Evolutionary conservation across 1,284 basidiomycete species (phyloP).

Genomic region (Boletellus deceptivus): DNA sequence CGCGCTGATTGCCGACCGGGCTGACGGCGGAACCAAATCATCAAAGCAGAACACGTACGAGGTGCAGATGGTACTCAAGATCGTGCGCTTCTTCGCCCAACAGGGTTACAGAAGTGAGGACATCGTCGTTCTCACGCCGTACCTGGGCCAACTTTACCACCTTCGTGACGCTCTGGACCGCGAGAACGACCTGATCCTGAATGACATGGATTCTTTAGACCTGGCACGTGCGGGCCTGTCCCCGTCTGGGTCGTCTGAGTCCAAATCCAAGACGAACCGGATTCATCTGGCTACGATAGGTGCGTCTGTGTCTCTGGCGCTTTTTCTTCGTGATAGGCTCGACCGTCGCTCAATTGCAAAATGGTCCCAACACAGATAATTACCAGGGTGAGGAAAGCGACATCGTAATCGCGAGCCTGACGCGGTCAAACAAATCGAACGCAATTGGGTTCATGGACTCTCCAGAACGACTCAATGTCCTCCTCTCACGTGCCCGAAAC

Average conservation of each 20-base stretch:
- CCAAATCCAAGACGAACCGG: slow-evolving; percentile 11
- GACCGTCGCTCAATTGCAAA: too few species aligned
- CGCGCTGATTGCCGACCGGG: slow-evolving; percentile 37
- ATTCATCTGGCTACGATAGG: slow-evolving; percentile 61
- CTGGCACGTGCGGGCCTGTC: slow-evolving; percentile 4
- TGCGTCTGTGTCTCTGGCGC: slow-evolving; percentile 19
- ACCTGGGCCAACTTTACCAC: slow-evolving; percentile 57
- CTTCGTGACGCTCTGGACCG: slow-evolving; percentile 44
- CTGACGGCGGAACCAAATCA: slow-evolving; percentile 43
- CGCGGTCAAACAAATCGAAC: slow-evolving; percentile 50
- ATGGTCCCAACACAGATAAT: slow-evolving; percentile 41
- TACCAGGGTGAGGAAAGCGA: slow-evolving; percentile 70
- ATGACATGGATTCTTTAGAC: slow-evolving; percentile 52
- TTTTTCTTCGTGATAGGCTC: too few species aligned
- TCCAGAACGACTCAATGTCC: slow-evolving; percentile 62
- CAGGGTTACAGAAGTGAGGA: slow-evolving; percentile 61
- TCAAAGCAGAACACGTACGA: slow-evolving; percentile 62
- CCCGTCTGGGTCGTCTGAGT: accelerated
- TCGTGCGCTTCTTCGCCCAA: slow-evolving; percentile 60
- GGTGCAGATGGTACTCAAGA: slow-evolving; percentile 58
- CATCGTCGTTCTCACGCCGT: slow-evolving; percentile 62
- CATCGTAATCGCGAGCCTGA: slow-evolving; percentile 60
- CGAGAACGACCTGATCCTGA: slow-evolving; percentile 57
- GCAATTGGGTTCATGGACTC: slow-evolving; percentile 68
- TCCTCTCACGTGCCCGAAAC: slow-evolving; percentile 61